These are phyloP conservation scores for Sarcomyxa edulis DNA, from an alignment of 768 basidiomycete species.

Conservation along the genomic window DNA sequence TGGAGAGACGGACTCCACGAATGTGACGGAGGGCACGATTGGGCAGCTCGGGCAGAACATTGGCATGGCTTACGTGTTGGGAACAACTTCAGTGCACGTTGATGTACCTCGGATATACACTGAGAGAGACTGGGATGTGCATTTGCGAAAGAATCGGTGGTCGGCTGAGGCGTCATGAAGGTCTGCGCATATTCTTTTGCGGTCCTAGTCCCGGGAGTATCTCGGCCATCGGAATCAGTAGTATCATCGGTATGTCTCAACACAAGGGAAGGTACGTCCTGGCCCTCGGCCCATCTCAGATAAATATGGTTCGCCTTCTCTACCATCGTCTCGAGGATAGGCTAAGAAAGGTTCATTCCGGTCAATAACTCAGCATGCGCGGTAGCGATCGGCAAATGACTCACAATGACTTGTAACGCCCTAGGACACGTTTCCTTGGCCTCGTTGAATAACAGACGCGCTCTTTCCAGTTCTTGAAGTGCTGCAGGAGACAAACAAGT, in stretches of 20 bases:
- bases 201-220: neutral
- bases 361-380: constrained; percentile 5
- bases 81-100: constrained; percentile 35
- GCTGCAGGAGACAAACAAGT: constrained; percentile 59
- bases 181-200: constrained; percentile 11
- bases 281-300: constrained; percentile 38
- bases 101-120: constrained; percentile 43
- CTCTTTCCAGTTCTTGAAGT: constrained; percentile 54
- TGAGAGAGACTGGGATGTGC: constrained; percentile 39
- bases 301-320: constrained; percentile 47
- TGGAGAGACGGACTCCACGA: constrained; percentile 39
- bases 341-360: constrained; percentile 20
- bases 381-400: constrained; percentile 12
- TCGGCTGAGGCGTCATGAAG: constrained; percentile 15
- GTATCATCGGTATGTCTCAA: constrained; percentile 31
- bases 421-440: constrained; percentile 41
- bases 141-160: constrained; percentile 31
- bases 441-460: constrained; percentile 36
- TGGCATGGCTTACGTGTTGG: constrained; percentile 39
- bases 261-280: constrained; percentile 38
- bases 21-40: constrained; percentile 35
- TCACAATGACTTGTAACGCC: constrained; percentile 39
- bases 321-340: constrained; percentile 44
- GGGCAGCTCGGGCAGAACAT: constrained; percentile 24
- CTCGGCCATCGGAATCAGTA: constrained; percentile 1